Evolutionary conservation across 495 filamentous ascomycete genomes (phyloP).

Genomic region (Lepraria neglecta): DNA sequence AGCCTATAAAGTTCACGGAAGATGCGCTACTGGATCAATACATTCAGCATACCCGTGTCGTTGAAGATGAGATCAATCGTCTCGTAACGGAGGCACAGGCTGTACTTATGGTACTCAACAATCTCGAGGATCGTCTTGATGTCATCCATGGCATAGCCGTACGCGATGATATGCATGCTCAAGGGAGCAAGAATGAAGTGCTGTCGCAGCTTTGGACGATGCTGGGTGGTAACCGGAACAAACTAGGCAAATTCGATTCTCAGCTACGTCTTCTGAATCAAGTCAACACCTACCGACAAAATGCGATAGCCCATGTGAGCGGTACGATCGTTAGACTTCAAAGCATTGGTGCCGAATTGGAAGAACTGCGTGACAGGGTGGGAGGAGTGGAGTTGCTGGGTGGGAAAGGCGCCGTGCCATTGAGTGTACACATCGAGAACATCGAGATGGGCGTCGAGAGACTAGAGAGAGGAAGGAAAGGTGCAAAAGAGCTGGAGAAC

Average conservation of each 20-base stretch:
- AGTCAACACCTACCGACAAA: slow-evolving; percentile 52
- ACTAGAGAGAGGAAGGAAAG: slow-evolving; percentile 50
- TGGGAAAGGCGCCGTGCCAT: slow-evolving; percentile 46
- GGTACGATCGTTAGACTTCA: slow-evolving; percentile 57
- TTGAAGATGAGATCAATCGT: slow-evolving; percentile 56
- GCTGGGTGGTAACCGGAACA: slow-evolving; percentile 55
- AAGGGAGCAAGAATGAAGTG: slow-evolving; percentile 51
- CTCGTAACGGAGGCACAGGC: slow-evolving; percentile 62
- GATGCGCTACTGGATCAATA: slow-evolving; percentile 52
- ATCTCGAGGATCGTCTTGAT: slow-evolving; percentile 57
- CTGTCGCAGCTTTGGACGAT: slow-evolving; percentile 62
- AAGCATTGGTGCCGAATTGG: slow-evolving; percentile 58
- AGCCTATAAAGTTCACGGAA: slow-evolving; percentile 47
- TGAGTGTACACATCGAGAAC: slow-evolving; percentile 62
- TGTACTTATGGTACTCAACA: slow-evolving; percentile 49
- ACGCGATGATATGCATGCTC: slow-evolving; percentile 45
- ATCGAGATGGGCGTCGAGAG: slow-evolving; percentile 62
- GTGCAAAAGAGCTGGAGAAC: slow-evolving; percentile 51
- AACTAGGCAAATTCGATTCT: slow-evolving; percentile 48
- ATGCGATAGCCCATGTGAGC: slow-evolving; percentile 53
- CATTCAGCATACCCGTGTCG: slow-evolving; percentile 54
- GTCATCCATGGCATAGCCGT: slow-evolving; percentile 58
- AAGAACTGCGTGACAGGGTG: slow-evolving; percentile 60
- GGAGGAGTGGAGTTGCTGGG: slow-evolving; percentile 51
- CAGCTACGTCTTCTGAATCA: slow-evolving; percentile 53